Conservation (phyloP, 139 green algal genomes). For the Desmodesmus armatus region DNA sequence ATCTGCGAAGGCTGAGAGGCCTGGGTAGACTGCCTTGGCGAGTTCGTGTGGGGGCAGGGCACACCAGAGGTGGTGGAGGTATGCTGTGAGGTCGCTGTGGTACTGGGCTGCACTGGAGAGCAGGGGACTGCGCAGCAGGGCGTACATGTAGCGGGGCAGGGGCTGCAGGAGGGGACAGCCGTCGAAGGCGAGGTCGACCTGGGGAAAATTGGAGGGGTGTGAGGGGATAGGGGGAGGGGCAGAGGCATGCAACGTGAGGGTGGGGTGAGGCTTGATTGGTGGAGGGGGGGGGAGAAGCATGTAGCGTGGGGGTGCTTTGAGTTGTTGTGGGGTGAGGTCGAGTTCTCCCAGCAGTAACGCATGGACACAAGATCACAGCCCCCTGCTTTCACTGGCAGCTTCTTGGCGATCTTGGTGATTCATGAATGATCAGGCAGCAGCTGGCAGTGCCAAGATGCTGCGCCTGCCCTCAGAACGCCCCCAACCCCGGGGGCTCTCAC, state of each 20-base stretch:
- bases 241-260: too few species aligned
- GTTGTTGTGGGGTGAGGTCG: too few species aligned
- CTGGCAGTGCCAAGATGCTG: not conserved
- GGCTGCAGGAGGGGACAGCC: slow-evolving; percentile 65
- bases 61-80: slow-evolving; percentile 69
- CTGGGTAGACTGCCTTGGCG: slow-evolving; percentile 82
- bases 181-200: slow-evolving; percentile 79
- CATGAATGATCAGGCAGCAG: too few species aligned
- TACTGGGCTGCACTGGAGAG: slow-evolving; percentile 58
- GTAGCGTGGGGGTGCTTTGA: too few species aligned
- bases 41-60: slow-evolving; percentile 81
- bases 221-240: too few species aligned
- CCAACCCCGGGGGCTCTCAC: slow-evolving; percentile 31
- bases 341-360: too few species aligned
- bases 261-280: too few species aligned
- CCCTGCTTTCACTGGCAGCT: too few species aligned
- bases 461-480: not conserved
- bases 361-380: too few species aligned
- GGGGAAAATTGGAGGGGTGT: too few species aligned
- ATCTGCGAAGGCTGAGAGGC: slow-evolving; percentile 3
- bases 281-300: too few species aligned
- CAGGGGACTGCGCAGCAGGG: slow-evolving; percentile 82
- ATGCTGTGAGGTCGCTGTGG: slow-evolving; percentile 79
- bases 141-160: slow-evolving; percentile 89
- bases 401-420: too few species aligned